A percentile compares a stretch with the other conserved stretches of the same genome.
Evolutionary conservation across 495 filamentous ascomycete genomes (phyloP).

Genomic region (Apiosordaria backusii): DNA sequence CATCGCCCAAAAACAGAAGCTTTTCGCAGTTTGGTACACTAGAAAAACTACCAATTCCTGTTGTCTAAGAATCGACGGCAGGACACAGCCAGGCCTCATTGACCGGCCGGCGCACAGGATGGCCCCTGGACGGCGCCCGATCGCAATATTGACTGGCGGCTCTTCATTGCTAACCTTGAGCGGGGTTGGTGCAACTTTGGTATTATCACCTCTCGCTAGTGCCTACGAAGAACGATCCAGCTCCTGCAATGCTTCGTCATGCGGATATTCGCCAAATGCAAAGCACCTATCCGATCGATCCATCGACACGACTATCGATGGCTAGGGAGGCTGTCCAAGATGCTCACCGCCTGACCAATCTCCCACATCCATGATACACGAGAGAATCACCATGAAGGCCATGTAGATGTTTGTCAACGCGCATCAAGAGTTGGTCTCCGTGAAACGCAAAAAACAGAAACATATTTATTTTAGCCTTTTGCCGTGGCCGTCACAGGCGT

Average conservation of each 20-base stretch:
- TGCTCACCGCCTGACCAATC: constrained; percentile 15
- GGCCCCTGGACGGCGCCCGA: background rate
- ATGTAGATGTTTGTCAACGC: background rate
- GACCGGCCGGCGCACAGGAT: background rate
- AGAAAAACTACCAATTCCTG: background rate
- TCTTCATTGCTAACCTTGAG: background rate
- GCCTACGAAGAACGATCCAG: background rate
- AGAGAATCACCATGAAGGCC: background rate
- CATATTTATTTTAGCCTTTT: background rate
- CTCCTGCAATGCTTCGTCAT: constrained; percentile 5
- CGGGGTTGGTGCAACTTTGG: background rate
- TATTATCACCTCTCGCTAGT: background rate
- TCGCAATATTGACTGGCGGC: background rate
- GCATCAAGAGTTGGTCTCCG: background rate
- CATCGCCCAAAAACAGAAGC: background rate
- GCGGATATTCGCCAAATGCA: constrained; percentile 5
- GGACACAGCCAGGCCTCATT: background rate
- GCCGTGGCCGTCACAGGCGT: background rate
- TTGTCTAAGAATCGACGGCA: background rate
- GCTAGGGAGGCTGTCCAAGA: background rate
- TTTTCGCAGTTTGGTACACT: background rate
- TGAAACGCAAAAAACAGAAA: constrained; percentile 1
- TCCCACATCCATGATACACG: background rate
- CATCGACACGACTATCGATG: background rate
- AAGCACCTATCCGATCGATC: constrained; percentile 4